Evolutionary conservation across 163 green algal genomes (phyloP).

Genomic region (Volvox carteri): DNA sequence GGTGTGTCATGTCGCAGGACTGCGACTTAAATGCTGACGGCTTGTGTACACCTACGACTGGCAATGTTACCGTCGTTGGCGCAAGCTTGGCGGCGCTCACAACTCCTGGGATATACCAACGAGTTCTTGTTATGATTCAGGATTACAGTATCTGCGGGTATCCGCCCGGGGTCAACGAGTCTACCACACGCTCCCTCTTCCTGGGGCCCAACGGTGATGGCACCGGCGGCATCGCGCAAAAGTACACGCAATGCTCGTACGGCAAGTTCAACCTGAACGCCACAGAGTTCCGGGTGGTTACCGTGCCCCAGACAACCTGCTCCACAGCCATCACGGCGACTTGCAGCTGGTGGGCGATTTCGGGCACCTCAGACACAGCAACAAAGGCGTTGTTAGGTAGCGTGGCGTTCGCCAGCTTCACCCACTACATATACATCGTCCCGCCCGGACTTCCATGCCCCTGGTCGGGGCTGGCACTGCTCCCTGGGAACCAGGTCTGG

Average conservation of each 20-base stretch:
- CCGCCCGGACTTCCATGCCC: not conserved
- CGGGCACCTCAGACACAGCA: not conserved
- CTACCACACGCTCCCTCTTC: not conserved
- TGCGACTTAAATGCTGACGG: not conserved
- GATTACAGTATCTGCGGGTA: not conserved
- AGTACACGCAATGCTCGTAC: slow-evolving; percentile 8
- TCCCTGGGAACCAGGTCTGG: slow-evolving; percentile 34
- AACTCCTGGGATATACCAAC: not conserved
- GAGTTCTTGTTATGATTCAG: not conserved
- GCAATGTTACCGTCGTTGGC: not conserved
- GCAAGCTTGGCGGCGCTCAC: not conserved
- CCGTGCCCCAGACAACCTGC: not conserved
- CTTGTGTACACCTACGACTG: not conserved
- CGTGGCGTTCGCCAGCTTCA: not conserved
- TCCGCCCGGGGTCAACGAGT: not conserved
- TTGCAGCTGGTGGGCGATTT: slow-evolving; percentile 3
- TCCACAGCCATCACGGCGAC: not conserved
- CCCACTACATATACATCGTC: slow-evolving; percentile 4
- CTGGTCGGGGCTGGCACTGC: slow-evolving; percentile 21
- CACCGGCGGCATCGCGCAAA: not conserved
- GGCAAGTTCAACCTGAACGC: slow-evolving; percentile 1
- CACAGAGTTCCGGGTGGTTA: not conserved
- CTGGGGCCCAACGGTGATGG: slow-evolving; percentile 1
- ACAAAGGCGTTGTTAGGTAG: not conserved
- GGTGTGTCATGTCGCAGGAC: too few relatives aligned